Evolutionary conservation across 2,329 filamentous ascomycete species (phyloP), one percentile per base, ranked within the genome.

Genomic region (Mollisiaceae sp.): DNA sequence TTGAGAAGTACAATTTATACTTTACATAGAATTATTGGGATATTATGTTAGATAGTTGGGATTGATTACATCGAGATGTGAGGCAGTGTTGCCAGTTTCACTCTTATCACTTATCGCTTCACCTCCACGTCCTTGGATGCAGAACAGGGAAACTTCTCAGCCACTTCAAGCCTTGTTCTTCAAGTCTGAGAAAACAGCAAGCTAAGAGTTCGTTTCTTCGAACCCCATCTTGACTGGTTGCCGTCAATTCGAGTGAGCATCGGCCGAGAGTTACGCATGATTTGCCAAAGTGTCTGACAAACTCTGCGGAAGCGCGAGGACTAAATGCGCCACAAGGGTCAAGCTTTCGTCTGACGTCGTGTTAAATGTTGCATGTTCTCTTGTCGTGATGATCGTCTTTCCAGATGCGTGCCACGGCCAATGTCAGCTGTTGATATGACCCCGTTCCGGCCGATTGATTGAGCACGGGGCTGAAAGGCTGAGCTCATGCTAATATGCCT

Each of bases 211-310:
- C 50, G 50, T 35, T 24, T 54, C 32, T 12, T 32, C 22, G 50
- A 54, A 54, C 24, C 14, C 27, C 22, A 15, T 18, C 6, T 18
- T 5, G 24, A 54, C 50, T 47, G 15, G n/a, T 24, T 24, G 45
- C 24, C 45, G 11, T 50, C 45, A 22, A n/a, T 20, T 50, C n/a
- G 45, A 50, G 45, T 50, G 45, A 50, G 20, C 20, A 54, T 54
- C 24, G 24, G 50, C 50, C 24, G 22, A 32, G 22, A n/a, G 24
- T 54, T 35, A 24, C 24, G 50, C 50, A 52, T 27, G 55, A 58
- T 58, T 27, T 50, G 8, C 41, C 64, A 60, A 65, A 65, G 64
- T 24, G 60, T 65, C 59, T 60, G 43, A 35, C 3, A 32, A 32
- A 54, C 6, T 27, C 56, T 65, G 59, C 59, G 55, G 55, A 54